Base-by-base conservation (phyloP, 805 yeast genomes). In the Blastobotrys robertii region DNA sequence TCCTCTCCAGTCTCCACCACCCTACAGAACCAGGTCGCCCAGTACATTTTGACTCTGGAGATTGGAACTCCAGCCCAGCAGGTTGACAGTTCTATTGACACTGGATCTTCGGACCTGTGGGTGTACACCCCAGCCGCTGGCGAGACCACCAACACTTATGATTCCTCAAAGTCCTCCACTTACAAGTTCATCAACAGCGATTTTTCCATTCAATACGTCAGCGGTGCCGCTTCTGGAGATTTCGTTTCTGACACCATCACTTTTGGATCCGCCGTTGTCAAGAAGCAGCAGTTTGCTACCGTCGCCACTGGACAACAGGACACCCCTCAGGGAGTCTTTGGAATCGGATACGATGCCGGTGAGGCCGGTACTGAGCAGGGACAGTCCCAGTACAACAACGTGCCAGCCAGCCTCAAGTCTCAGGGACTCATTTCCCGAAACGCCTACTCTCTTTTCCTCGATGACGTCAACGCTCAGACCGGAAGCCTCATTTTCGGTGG, bases 51-150 rank as follows among this genome's bases (percentile, higher is more conserved):
- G 6, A 19, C 25, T 6, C 25, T 67, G 15, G 35, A 55, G 22
- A 42, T 81, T n/a, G 88, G 90, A 3, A 72, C 84, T 0, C 71
- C 78, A 2, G 53, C 67, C 1, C 80, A 79, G 53, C 56, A 64
- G 8, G 64, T 80, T 5, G 65, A 63, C 2, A 74, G 79, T 3
- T 56, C 76, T 34, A 55, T 80, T n/a, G 86, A 81, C 54, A 80
- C 86, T 2, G 87, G 86, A 1, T 79, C 85, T 0, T 69, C 81
- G 0, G 85, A 79, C 55, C 56, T 79, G 37, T 79, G 82, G 82
- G 73, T 79, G 15, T 64, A 37, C 15, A 14, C 30, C 10, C 15
- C 37, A 3, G 9, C 12, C 22, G 15, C 46, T 8, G 46, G 45
- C 30, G 34, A 41, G 36, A 42, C 38, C 3, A 39, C 37, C n/a